Evolutionary conservation across 2,329 filamentous ascomycete genomes (phyloP), one percentile per base, ranked within the genome.

Genomic region (Colletotrichum echinochloae): DNA sequence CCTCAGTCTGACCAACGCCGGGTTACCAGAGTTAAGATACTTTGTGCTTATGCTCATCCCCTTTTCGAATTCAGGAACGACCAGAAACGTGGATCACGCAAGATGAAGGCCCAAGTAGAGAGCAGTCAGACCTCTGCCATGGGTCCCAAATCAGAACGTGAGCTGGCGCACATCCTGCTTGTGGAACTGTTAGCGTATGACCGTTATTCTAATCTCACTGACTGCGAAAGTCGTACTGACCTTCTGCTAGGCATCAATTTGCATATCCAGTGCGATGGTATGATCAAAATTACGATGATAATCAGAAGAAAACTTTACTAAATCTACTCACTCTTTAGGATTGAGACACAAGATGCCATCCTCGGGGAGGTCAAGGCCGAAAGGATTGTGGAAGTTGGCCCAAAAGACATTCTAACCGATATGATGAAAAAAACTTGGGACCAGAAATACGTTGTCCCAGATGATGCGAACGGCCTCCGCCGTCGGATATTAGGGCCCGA

Each of bases 311-410:
- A 2, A 3, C 5, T 23, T 16, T n/a, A 48, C 9, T 48, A 23
- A 48, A 8, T n/a, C 8, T 8, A 46, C 9, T 23, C 44, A 12
- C 20, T 23, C n/a, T 48, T 12, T 48, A 67, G 65, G 96, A 98
- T 98, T 83, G 96, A 98, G 85, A 98, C 96, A 64, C 96, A 99
- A 85, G 95, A 99, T 95, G 95, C 98, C 76, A 95, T 99, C 78
- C 92, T 99, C 76, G 95, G 92, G 74, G 94, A 98, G 83, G 95
- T 97, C 85, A 92, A 91, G 63, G 97, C 96, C 51, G 96, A 99
- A 88, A 91, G 96, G 79, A 97, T 98, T 79, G 96, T 99, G 77
- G 96, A 99, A 83, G 92, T 99, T 76, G 96, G 96, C 80, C 96
- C 96, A 30, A 94, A 95, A 77, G 94, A 98, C 83, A 99, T 95